phyloP scores from a whole-genome alignment of 1,284 basidiomycete genomes.

The Tilletia indica region DNA sequence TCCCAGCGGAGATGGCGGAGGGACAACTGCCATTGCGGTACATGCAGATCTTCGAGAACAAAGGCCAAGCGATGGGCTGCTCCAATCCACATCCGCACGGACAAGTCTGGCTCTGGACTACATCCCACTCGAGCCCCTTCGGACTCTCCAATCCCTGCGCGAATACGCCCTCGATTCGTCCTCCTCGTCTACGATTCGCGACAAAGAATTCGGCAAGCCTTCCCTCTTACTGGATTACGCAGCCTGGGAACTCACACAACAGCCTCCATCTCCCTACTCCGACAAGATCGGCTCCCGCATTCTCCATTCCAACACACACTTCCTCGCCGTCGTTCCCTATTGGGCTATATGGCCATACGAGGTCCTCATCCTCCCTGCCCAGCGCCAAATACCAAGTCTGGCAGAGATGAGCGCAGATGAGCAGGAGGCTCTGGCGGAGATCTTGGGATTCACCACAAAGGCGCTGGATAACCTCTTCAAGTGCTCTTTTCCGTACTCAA shows the following conservation, averaged over 20 bases:
- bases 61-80: constrained; percentile 92
- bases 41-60: constrained; percentile 69
- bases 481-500: constrained; percentile 89
- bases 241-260: constrained; percentile 66
- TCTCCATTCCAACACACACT: constrained; percentile 72
- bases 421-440: constrained; percentile 58
- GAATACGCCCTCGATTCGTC: constrained; percentile 36
- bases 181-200: constrained; percentile 47
- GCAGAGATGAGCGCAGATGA: constrained; percentile 39
- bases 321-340: constrained; percentile 86
- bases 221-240: constrained; percentile 85
- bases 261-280: constrained; percentile 33
- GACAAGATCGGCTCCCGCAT: constrained; percentile 59
- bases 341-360: constrained; percentile 98
- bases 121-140: constrained; percentile 47
- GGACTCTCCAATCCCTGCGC: constrained; percentile 38
- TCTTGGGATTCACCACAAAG: constrained; percentile 48
- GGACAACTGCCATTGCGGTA: constrained; percentile 36
- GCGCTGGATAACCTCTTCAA: constrained; percentile 55
- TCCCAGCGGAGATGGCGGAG: constrained; percentile 48
- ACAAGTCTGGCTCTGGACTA: constrained; percentile 71
- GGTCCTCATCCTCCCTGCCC: constrained; percentile 60
- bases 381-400: constrained; percentile 41
- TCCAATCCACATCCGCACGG: constrained; percentile 95
- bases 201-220: constrained; percentile 63